Base-by-base conservation (phyloP, 192 early-diverging fungal species). In the Coemansia sp. region DNA sequence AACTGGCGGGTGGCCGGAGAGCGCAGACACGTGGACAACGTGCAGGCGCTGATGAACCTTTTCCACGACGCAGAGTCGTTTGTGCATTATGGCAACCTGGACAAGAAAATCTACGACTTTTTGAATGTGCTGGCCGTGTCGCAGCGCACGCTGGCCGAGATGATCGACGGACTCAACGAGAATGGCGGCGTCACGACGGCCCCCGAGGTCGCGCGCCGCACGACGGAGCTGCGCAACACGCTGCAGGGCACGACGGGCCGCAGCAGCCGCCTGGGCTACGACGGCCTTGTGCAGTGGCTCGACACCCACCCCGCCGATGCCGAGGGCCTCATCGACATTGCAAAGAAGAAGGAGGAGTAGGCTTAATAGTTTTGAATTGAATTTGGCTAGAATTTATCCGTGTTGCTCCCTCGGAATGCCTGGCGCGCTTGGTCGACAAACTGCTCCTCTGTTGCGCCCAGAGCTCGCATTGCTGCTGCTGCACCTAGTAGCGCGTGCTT, bases 231-330 rank as follows among this genome's bases (percentile, higher is more conserved):
- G 41, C 65, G 67, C 55, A 72, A 81, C 61, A 67, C 53, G 10
- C 64, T 81, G 45, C 66, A 73, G 62, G 79, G 79, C 36, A 73
- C 79, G 20, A 63, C 70, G 0, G 79, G 79, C 34, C 78, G 84
- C 61, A 48, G 84, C 18, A 65, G 72, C 39, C 84, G 92, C 59
- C 89, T 87, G 66, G 77, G 77, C 48, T 59, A 73, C 42, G 89
- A 91, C 28, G 91, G 91, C 14, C 90, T 94, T 70, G 74, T 83
- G 18, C 33, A 64, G 34, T 79, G 77, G 77, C 61, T 71, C 10
- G 62, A 79, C 11, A 42, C 48, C 16, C 72, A 79, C 42, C 64
- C 73, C 10, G 73, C 62, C 14, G 61, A 70, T 25, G 68, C 60
- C 25, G 39, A 55, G 4, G 68, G 61, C 36, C 61, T 58, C 34